Conservation (phyloP, 164 flowering plant species). For the Kalanchoe fedtschenkoi region DNA sequence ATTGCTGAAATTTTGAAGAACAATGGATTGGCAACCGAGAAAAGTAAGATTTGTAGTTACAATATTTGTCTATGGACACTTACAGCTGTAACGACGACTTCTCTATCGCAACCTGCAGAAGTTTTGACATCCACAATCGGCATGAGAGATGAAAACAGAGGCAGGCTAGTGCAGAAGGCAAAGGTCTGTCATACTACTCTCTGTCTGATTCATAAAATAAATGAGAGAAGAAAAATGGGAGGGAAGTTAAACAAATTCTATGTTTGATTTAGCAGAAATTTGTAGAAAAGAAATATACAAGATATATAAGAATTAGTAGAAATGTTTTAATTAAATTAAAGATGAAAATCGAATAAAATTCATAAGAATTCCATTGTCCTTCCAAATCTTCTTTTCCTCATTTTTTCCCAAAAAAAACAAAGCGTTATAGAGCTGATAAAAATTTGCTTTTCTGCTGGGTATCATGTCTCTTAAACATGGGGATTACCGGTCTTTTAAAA, state of each 20-base stretch:
- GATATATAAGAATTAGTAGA: no score
- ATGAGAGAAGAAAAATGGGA: no score
- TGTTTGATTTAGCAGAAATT: no score
- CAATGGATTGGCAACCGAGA: constrained; percentile 63
- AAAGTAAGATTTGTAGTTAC: constrained; percentile 38
- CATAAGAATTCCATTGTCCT: no score
- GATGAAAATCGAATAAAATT: no score
- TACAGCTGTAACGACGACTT: not conserved
- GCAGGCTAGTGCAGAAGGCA: constrained; percentile 66
- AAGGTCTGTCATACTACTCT: constrained; percentile 39
- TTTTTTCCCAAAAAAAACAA: not conserved
- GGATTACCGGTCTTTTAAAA: not conserved
- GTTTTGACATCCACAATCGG: constrained; percentile 66
- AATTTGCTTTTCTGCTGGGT: not conserved
- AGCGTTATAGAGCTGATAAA: not conserved
- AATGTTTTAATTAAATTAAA: no score
- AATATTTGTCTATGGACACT: not conserved
- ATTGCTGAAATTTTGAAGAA: constrained; percentile 79
- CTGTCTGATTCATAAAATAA: no score
- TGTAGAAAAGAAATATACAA: no score
- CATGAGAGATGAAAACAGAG: constrained; percentile 62
- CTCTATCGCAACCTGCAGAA: constrained; percentile 26
- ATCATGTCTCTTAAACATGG: no score
- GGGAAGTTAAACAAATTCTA: no score
- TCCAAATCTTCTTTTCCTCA: no score